Percentiles rank a stretch among this genome's conserved stretches.
Conservation (phyloP, 1,284 basidiomycete genomes). For the Malassezia dermatis region DNA sequence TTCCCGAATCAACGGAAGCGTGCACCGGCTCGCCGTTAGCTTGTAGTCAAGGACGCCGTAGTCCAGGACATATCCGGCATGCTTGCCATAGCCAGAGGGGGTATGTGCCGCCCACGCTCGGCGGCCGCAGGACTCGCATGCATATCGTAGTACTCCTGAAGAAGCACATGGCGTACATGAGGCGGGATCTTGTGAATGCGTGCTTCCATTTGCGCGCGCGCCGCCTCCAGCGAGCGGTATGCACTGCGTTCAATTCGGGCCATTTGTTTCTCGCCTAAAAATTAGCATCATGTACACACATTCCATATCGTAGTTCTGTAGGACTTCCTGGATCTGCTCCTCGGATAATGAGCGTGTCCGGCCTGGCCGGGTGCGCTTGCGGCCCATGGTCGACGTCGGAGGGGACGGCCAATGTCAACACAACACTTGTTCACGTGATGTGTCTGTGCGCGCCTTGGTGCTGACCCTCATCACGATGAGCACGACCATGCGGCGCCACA, state of each 20-base stretch:
- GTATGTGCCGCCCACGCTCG: slow-evolving; percentile 14
- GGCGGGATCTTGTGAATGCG: slow-evolving; percentile 12
- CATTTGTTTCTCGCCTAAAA: slow-evolving; percentile 8
- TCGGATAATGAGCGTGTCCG: neutral
- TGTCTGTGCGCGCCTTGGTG: neutral
- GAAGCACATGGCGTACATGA: slow-evolving; percentile 8
- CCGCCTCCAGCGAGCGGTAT: slow-evolving; percentile 6
- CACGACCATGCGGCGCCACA: neutral
- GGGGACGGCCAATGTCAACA: neutral
- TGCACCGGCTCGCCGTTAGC: slow-evolving; percentile 13
- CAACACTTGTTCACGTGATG: neutral
- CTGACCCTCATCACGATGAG: neutral
- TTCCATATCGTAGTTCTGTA: slow-evolving; percentile 16
- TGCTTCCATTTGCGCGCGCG: slow-evolving; percentile 16
- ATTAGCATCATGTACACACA: slow-evolving; percentile 4
- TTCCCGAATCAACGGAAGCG: slow-evolving; percentile 15
- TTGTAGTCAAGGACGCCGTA: slow-evolving; percentile 1
- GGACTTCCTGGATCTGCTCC: slow-evolving; percentile 13
- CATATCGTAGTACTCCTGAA: slow-evolving; percentile 19
- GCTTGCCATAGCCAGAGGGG: slow-evolving; percentile 14
- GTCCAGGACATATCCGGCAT: slow-evolving; percentile 5
- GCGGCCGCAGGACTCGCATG: slow-evolving; percentile 11
- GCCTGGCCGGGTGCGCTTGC: slow-evolving; percentile 1
- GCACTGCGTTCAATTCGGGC: slow-evolving; percentile 12
- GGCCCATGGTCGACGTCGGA: slow-evolving; percentile 1